Base-by-base conservation (phyloP, 2,329 filamentous ascomycete genomes). In the Fusarium sambucinum region DNA sequence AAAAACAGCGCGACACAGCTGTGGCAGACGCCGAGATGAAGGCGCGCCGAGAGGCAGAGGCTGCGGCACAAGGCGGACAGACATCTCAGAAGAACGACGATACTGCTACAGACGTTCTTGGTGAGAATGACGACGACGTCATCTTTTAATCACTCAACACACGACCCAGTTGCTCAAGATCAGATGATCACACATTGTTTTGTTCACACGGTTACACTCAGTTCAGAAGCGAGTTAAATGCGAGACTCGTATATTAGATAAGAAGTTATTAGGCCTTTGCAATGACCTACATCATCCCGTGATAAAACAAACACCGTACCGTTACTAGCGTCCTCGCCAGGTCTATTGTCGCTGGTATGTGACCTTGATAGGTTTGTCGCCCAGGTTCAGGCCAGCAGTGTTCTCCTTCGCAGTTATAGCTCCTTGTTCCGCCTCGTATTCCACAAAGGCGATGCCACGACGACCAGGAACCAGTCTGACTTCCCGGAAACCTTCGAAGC, bases 361-460 rank as follows among this genome's bases (percentile, higher is more conserved):
- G 69, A 99, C 94, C 82, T 96, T 96, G 79, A 99, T 93, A 10
- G 89, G 84, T 81, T 93, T 92, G 70, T 87, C 87, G 45, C 89
- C 89, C 72, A 99, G 83, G 25, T 88, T 84, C 88, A 96, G 94
- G 23, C 93, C 93, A 14, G 92, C 91, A 32, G 93, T 97, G 68
- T 91, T 93, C 84, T 98, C 95, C 85, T 97, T 98, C 19, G 96
- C 96, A 55, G 89, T 90, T 74, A 97, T 97, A 29, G 96, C 94
- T 41, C 93, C 94, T 47, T 90, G 86, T 81, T 98, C 94, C 70
- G 88, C 90, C 75, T 97, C 93, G 81, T 98, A 99, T 80, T 99
- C 96, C 63, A 97, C 93, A 79, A 99, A 99, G 1, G 94, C 96
- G 78, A 99, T 94, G 5, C 93, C 93, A 68, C 89, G 90, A 52